Conservation (phyloP, 2,329 filamentous ascomycete genomes). For the Phoma sp. region DNA sequence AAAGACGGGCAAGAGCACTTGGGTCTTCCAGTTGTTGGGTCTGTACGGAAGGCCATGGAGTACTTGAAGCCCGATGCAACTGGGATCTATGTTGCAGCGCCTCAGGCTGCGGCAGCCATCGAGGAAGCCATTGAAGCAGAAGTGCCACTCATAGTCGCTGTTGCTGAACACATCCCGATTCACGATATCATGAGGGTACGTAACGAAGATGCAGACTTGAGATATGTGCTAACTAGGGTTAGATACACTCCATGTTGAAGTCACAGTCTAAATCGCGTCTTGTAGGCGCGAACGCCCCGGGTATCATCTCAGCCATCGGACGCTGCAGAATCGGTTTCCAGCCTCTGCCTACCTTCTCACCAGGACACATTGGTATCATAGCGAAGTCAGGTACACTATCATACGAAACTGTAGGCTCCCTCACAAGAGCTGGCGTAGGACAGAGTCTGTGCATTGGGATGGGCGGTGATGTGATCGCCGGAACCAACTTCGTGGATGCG, state of each 20-base stretch:
- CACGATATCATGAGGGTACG: constrained; percentile 77
- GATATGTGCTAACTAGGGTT: constrained; percentile 9
- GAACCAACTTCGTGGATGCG: constrained; percentile 77
- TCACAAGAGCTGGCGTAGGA: constrained; percentile 75
- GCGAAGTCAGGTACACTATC: constrained; percentile 83
- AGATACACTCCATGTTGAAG: constrained; percentile 73
- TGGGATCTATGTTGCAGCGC: constrained; percentile 80
- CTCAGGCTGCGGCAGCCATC: constrained; percentile 74
- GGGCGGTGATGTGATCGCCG: constrained; percentile 77
- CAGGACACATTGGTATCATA: constrained; percentile 75
- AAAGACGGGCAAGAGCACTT: constrained; percentile 64
- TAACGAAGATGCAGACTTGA: neutral
- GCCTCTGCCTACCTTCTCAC: constrained; percentile 74
- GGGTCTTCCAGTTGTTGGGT: constrained; percentile 74
- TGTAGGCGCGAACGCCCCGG: constrained; percentile 82
- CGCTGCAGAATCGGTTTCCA: constrained; percentile 79
- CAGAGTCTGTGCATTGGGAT: constrained; percentile 81
- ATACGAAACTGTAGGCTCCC: constrained; percentile 79
- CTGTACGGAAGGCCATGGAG: constrained; percentile 72
- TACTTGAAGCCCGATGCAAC: constrained; percentile 77
- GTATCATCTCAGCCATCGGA: constrained; percentile 77
- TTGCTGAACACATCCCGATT: constrained; percentile 80
- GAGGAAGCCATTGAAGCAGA: constrained; percentile 82
- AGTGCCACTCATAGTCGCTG: constrained; percentile 77
- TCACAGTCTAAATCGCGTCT: constrained; percentile 76